Evolutionary conservation across 2,329 filamentous ascomycete species (phyloP).

Genomic region (Fusarium bulbicola): DNA sequence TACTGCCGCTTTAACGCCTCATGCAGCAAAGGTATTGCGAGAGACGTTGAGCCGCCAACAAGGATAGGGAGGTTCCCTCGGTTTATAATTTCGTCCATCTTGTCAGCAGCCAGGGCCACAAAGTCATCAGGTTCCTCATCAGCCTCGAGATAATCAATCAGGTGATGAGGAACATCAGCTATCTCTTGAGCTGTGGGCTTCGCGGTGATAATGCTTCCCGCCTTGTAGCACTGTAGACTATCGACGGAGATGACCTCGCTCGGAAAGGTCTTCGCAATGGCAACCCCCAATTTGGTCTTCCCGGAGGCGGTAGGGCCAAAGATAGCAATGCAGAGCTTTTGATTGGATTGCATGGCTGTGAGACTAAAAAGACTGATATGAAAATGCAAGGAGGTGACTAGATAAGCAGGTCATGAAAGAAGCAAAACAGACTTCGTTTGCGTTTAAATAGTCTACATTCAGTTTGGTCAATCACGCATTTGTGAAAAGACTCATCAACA

Average conservation of each 20-base stretch:
- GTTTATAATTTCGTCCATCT: neutral
- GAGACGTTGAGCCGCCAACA: neutral
- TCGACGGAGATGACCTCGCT: neutral
- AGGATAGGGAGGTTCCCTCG: neutral
- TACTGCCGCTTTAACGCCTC: neutral
- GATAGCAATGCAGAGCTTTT: neutral
- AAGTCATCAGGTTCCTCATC: neutral
- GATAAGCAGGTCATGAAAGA: neutral
- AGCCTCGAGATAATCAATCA: neutral
- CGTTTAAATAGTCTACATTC: neutral
- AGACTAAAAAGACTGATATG: neutral
- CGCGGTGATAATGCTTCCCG: neutral
- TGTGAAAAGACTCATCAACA: neutral
- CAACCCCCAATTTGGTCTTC: neutral
- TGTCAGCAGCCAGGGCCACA: neutral
- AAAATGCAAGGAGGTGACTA: neutral
- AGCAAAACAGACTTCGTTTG: neutral
- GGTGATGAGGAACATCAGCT: neutral
- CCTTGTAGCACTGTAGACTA: neutral
- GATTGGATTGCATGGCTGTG: neutral
- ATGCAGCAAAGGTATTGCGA: neutral
- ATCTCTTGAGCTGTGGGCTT: neutral
- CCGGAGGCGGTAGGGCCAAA: neutral
- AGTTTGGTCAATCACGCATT: neutral
- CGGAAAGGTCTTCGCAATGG: neutral